A percentile compares a stretch with the other conserved stretches of the same genome.
Evolutionary conservation across 2,329 filamentous ascomycete genomes (phyloP).

Genomic region (Stromatinia cepivora): DNA sequence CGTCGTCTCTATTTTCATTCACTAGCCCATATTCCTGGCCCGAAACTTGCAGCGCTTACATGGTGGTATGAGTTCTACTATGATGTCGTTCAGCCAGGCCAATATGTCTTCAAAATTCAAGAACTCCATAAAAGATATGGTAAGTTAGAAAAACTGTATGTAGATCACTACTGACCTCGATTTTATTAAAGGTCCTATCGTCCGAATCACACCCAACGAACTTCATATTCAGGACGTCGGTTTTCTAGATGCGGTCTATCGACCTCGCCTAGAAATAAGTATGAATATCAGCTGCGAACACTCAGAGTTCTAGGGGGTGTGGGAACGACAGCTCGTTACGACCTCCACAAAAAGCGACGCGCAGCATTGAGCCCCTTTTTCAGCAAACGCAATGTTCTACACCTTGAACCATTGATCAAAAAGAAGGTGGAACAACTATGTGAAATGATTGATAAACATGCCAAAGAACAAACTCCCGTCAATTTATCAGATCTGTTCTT

Average conservation of each 20-base stretch:
- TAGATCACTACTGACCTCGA: not conserved
- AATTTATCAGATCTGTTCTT: not conserved
- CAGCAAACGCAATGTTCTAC: conserved; percentile 25
- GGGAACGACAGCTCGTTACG: conserved; percentile 26
- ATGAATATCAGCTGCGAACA: conserved; percentile 19
- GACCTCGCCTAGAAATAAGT: conserved; percentile 18
- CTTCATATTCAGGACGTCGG: conserved; percentile 40
- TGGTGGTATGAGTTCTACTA: conserved; percentile 43
- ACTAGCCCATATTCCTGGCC: not conserved
- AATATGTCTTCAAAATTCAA: conserved; percentile 46
- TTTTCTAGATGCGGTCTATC: conserved; percentile 46
- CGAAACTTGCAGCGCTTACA: conserved; percentile 22
- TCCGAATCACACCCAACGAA: conserved; percentile 38
- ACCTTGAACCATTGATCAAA: conserved; percentile 30
- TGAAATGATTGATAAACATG: not conserved
- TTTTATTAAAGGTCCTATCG: conserved; percentile 37
- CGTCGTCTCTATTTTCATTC: not conserved
- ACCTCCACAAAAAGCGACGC: conserved; percentile 27
- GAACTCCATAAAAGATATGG: conserved; percentile 46
- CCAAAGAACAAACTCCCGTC: not conserved
- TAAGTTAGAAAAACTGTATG: not conserved
- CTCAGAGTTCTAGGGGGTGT: conserved; percentile 16
- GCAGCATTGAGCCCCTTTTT: conserved; percentile 31
- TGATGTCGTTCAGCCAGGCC: conserved; percentile 45
- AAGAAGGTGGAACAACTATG: conserved; percentile 27